Evolutionary conservation across 2,329 filamentous ascomycete species (phyloP), one percentile per base, ranked within the genome.

Genomic region (Nothophaeocryptopus gaeumannii): DNA sequence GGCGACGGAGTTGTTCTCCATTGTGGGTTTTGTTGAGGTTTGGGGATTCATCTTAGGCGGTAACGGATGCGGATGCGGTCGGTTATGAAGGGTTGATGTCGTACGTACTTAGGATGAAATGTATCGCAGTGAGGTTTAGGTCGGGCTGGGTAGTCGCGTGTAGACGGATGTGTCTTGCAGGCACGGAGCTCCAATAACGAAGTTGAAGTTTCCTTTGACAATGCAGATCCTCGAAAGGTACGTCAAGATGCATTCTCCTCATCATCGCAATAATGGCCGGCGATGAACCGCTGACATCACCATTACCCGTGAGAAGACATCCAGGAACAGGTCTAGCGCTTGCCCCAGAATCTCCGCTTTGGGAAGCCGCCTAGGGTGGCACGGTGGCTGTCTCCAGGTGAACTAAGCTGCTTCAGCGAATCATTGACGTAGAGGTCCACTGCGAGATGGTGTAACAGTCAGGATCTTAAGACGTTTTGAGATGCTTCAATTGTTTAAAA

Each of bases 1-100:
- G 13, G 47, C 52, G 16, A 58, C 55, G 54, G 20, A 57, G 36
- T 59, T 57, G 50, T 59, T 53, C 54, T 57, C 54, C 51, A 59
- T 55, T 31, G 44, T 57, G 10, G 56, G 54, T 50, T 57, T 59
- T 37, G 54, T 59, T 12, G 56, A 59, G 10, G 52, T 59, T 16
- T 57, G 51, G 7, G 20, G 20, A 7, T 26, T 26, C 26, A 50
- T 45, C 31, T 57, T 55, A 33, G 20, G 54, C 50, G 50, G 55
- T 57, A 12, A 13, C 40, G n/a, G n/a, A n/a, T n/a, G n/a, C n/a
- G n/a, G n/a, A n/a, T 35, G 37, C 39, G 31, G 38, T 33, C 11
- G 8, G 12, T 15, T 9, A 9, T 26, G 16, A 20, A 8, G 7
- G 8, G 10, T 33, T 20, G 44, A 20, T 36, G 16, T 31, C 16